Evolutionary conservation across 2,329 filamentous ascomycete genomes (phyloP).

Genomic region (Penicillium sp.): DNA sequence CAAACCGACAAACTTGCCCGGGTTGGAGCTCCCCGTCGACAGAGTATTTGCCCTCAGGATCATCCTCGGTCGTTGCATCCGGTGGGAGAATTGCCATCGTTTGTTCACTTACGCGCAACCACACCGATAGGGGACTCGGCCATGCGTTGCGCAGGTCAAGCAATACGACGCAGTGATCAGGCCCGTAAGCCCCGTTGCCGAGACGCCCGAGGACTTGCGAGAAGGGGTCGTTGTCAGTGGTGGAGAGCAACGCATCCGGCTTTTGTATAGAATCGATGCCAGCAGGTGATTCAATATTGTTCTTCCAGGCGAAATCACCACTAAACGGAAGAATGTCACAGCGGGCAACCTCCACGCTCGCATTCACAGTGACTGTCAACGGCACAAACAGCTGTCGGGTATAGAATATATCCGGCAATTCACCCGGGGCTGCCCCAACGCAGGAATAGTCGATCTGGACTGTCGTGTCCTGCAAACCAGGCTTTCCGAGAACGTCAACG

Average conservation of each 20-base stretch:
- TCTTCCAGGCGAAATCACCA: constrained; percentile 66
- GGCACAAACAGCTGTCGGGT: constrained; percentile 80
- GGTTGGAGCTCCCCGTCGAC: constrained; percentile 54
- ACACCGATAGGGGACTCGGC: constrained; percentile 74
- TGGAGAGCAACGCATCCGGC: constrained; percentile 14
- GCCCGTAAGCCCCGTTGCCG: constrained; percentile 42
- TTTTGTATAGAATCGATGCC: constrained; percentile 5
- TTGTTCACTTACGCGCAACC: constrained; percentile 51
- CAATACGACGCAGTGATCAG: constrained; percentile 73
- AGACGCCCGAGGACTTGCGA: constrained; percentile 48
- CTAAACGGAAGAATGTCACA: constrained; percentile 77
- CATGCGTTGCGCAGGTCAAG: constrained; percentile 87
- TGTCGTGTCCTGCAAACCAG: constrained; percentile 74
- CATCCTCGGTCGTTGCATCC: constrained; percentile 19
- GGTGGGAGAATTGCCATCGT: constrained; percentile 11
- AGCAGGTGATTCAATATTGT: constrained; percentile 25
- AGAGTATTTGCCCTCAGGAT: constrained; percentile 27
- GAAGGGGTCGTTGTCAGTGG: constrained; percentile 43
- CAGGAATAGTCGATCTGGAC: constrained; percentile 86
- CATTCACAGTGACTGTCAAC: constrained; percentile 85
- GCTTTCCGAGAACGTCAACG: constrained; percentile 82
- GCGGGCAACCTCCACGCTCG: constrained; percentile 77
- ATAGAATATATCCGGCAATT: constrained; percentile 72
- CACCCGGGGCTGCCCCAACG: constrained; percentile 67
- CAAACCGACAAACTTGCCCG: constrained; percentile 67